Evolutionary conservation across 208 protist genomes (phyloP), one percentile per base, ranked within the genome.

Genomic region (Naegleria fowleri): DNA sequence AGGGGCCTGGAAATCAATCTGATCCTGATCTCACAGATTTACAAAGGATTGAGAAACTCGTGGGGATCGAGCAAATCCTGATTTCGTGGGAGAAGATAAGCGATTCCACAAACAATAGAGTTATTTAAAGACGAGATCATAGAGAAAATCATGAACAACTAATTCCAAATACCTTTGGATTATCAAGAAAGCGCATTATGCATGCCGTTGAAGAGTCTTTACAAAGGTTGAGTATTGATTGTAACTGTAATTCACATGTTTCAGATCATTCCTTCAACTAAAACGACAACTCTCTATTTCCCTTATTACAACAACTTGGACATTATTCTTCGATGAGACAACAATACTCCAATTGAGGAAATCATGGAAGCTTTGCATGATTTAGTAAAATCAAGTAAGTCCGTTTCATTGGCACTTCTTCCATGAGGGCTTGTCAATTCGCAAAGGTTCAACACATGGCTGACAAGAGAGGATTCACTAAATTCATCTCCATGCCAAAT

Each of bases 341-440:
- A 55, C 36, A 38, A 58, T 13, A 88, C 85, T 39, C 85, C 85
- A 38, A 88, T 88, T 58, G 85, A 58, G 48, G 83, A 86, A 48
- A 86, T 38, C 1, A 86, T 86, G 83, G 83, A 86, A 29, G 25
- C 83, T n/a, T 58, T 88, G 25, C 39, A 88, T 88, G 85, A 88
- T 58, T 38, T 51, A 6, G 85, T 88, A 0, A 88, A 58, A 58
- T 55, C 85, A 36, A 41, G 85, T 22, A 88, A 19, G 85, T 88
- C 16, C 55, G 85, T 58, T 58, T 58, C 36, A 88, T 88, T 88
- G 85, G 85, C 39, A 41, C 85, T 15, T 88, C 85, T 6, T 58
- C 41, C 9, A 88, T 88, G 85, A 58, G 36, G 51, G 86, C 86
- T 25, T 89, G 86, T 41, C 48, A 89, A 48, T 86, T 86, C 19